Conservation (phyloP, 306 rosid genomes). For the Cicer pinnatifidum region DNA sequence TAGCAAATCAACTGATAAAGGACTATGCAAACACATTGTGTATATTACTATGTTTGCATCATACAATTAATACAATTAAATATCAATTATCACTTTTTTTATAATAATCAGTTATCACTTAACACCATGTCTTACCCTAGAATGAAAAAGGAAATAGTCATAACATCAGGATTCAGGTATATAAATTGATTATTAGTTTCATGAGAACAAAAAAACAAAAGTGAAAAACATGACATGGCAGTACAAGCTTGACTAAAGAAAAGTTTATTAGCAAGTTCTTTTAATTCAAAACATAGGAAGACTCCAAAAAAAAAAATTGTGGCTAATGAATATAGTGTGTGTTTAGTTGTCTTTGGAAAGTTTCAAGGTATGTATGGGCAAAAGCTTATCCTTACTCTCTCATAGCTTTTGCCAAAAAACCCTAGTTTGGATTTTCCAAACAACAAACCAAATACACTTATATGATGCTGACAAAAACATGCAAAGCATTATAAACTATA, state of each 20-base stretch:
- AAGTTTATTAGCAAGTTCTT: background rate
- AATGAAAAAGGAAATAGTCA: slow-evolving; percentile 13
- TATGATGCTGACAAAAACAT: background rate
- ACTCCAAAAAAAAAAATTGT: background rate
- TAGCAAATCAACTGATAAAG: slow-evolving; percentile 18
- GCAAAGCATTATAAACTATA: slow-evolving; percentile 20
- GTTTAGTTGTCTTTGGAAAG: background rate
- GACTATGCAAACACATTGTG: background rate
- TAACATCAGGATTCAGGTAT: slow-evolving; percentile 9
- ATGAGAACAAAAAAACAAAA: slow-evolving; percentile 3
- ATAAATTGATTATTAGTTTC: slow-evolving; percentile 18
- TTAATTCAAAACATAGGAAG: slow-evolving; percentile 19
- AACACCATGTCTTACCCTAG: background rate
- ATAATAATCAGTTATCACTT: background rate
- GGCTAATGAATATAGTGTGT: slow-evolving; percentile 10
- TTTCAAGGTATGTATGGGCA: background rate
- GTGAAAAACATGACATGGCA: slow-evolving; percentile 25
- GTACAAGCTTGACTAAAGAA: slow-evolving; percentile 12
- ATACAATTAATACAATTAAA: background rate
- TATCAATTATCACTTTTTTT: background rate
- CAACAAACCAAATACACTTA: background rate
- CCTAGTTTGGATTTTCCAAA: slow-evolving; percentile 1
- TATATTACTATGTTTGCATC: background rate
- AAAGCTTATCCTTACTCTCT: background rate
- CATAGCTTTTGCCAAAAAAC: background rate